Conservation (phyloP, 208 protist genomes). For the Polymyxa betae region DNA sequence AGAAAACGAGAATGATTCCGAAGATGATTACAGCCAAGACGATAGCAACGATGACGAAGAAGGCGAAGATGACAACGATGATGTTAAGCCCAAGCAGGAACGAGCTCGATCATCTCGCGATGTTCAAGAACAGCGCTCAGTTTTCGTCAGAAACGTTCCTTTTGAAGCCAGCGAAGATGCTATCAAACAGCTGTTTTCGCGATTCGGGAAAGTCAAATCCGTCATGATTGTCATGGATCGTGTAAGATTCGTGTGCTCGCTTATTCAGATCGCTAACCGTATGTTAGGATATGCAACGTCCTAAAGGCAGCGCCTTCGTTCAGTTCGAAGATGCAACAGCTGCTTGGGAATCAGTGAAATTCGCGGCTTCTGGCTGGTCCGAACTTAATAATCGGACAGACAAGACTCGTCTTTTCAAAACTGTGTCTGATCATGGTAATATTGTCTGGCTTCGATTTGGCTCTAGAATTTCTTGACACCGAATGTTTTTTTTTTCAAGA, state of each 20-base stretch:
- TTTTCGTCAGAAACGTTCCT: slow-evolving; percentile 21
- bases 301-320: slow-evolving; percentile 28
- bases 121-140: slow-evolving; percentile 19
- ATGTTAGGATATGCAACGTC: not conserved
- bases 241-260: not conserved
- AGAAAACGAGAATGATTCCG: not conserved
- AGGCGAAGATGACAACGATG: not conserved
- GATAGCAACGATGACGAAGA: slow-evolving; percentile 4
- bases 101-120: not conserved
- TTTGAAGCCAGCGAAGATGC: slow-evolving; percentile 17
- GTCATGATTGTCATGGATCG: slow-evolving; percentile 33
- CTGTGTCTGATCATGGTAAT: too few species aligned
- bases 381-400: too few species aligned
- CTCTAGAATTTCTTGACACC: not conserved
- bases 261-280: not conserved
- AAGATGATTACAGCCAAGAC: not conserved
- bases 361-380: not conserved
- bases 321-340: not conserved
- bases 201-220: not conserved
- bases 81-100: not conserved
- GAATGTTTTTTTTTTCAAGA: not conserved
- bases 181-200: not conserved
- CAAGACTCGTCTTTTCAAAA: too few species aligned
- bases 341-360: not conserved
- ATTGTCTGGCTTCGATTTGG: not conserved